These are phyloP conservation scores for Coniosporium apollinis DNA, from an alignment of 495 filamentous ascomycete species.

Conservation along the genomic window DNA sequence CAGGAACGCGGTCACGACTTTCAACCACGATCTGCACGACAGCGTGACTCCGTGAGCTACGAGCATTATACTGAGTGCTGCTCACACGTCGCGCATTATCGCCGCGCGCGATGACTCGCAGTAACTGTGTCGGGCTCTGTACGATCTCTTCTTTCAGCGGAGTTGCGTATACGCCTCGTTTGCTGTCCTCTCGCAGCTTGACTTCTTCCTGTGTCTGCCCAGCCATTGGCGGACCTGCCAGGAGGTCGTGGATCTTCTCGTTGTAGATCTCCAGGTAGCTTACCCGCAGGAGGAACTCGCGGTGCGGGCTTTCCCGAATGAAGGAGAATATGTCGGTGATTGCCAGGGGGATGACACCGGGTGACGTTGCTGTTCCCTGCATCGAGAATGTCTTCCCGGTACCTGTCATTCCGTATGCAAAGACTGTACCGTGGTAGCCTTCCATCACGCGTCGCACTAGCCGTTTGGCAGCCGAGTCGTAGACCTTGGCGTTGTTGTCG, in stretches of 20 bases:
- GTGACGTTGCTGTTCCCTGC: slow-evolving; percentile 94
- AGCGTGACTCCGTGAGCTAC: slow-evolving; percentile 92
- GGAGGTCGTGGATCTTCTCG: slow-evolving; percentile 87
- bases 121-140: slow-evolving; percentile 86
- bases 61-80: slow-evolving; percentile 89
- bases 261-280: slow-evolving; percentile 99
- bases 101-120: slow-evolving; percentile 87
- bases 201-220: slow-evolving; percentile 63
- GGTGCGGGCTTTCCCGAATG: slow-evolving; percentile 86
- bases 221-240: slow-evolving; percentile 34
- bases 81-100: slow-evolving; percentile 78
- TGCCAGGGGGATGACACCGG: slow-evolving; percentile 89
- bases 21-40: slow-evolving; percentile 98
- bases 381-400: slow-evolving; percentile 98
- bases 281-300: slow-evolving; percentile 89
- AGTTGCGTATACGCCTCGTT: slow-evolving; percentile 88
- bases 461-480: slow-evolving; percentile 84
- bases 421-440: slow-evolving; percentile 95
- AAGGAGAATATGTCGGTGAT: slow-evolving; percentile 99
- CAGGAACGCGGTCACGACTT: slow-evolving; percentile 65
- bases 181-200: slow-evolving; percentile 88
- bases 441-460: slow-evolving; percentile 95
- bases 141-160: slow-evolving; percentile 97
- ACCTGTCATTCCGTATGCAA: slow-evolving; percentile 98
- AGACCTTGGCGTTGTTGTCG: slow-evolving; percentile 86